A percentile compares a stretch with the other conserved stretches of the same genome.
Evolutionary conservation across 768 basidiomycete species (phyloP).

Genomic region (Xerocomellus amylosporus): DNA sequence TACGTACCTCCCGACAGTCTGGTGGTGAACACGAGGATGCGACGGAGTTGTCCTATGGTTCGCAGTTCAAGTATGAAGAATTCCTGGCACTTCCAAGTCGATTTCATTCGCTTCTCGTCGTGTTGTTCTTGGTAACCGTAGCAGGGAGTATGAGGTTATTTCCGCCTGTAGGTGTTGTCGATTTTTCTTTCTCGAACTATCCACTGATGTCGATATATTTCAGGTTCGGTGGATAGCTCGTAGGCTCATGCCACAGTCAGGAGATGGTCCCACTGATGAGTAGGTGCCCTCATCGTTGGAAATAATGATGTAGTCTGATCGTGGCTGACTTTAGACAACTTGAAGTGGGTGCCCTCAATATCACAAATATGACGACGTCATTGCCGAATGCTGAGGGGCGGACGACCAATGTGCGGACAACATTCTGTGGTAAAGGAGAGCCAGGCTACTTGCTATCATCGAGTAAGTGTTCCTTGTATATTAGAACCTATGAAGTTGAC

Average conservation of each 20-base stretch:
- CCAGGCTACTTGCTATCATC: slow-evolving; percentile 55
- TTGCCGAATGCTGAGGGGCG: slow-evolving; percentile 39
- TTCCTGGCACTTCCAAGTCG: slow-evolving; percentile 45
- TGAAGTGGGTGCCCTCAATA: slow-evolving; percentile 56
- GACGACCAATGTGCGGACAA: slow-evolving; percentile 52
- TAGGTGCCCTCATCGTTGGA: slow-evolving; percentile 28
- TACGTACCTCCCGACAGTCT: slow-evolving; percentile 14
- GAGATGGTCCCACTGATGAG: slow-evolving; percentile 64
- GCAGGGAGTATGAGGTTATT: slow-evolving; percentile 31
- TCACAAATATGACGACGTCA: slow-evolving; percentile 70
- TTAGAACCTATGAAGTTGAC: neutral
- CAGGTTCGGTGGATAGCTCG: slow-evolving; percentile 56
- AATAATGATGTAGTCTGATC: slow-evolving; percentile 2
- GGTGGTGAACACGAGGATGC: slow-evolving; percentile 16
- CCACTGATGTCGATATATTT: neutral
- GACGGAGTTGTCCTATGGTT: slow-evolving; percentile 51
- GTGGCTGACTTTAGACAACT: slow-evolving; percentile 40
- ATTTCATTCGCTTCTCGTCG: slow-evolving; percentile 40
- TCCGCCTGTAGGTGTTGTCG: slow-evolving; percentile 35
- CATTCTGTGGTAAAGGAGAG: slow-evolving; percentile 67
- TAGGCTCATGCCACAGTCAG: slow-evolving; percentile 48
- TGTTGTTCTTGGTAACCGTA: slow-evolving; percentile 30
- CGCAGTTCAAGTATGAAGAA: slow-evolving; percentile 75
- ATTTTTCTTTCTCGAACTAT: neutral
- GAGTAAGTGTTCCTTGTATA: neutral